Base-by-base conservation (phyloP, 2,329 filamentous ascomycete genomes). In the Sclerotinia sclerotiorum region DNA sequence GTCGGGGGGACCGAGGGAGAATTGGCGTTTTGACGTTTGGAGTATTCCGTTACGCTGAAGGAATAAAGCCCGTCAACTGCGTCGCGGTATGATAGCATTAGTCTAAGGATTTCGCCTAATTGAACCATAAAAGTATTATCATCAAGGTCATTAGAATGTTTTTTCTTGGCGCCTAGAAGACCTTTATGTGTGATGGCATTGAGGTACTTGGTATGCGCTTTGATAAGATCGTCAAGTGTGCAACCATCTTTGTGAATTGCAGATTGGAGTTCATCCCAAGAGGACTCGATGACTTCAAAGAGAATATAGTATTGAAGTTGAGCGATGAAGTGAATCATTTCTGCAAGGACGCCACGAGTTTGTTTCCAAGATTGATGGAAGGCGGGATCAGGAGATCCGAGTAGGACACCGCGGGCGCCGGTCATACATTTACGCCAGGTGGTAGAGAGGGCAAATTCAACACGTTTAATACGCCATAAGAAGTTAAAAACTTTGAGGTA, bases 401-500 rank as follows among this genome's bases (percentile, higher is more conserved):
- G 90, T 8, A 99, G 85, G 0, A 98, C 93, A n/a, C 94, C 93
- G 70, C 95, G 87, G 4, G 94, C 88, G 56, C 95, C 95, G 0
- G 95, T 99, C 88, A 97, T 98, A 79, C 91, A 97, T 72, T 94
- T 91, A 68, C 95, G 89, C 94, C 95, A 99, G 52, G 93, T 95
- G 17, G 91, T 93, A 6, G 90, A 87, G 1, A 99, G 86, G 0
- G 92, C 94, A 76, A 98, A 99, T 77, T 99, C 95, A 64, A 99
- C 95, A 39, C 95, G 90, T 81, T 99, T 99, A 76, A 99, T 93
- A 71, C 95, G 90, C 94, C 95, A 99, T 3, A 99, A 85, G 77
- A 99, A 97, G 80, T 99, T 99, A 85, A 99, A 99, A 13, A 99
- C 93, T 78, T 98, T 98, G 74, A 99, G 89, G 78, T 99, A 99